Evolutionary conservation across 2,329 filamentous ascomycete species (phyloP), one percentile per base, ranked within the genome.

Genomic region (Ambrosiella xylebori): DNA sequence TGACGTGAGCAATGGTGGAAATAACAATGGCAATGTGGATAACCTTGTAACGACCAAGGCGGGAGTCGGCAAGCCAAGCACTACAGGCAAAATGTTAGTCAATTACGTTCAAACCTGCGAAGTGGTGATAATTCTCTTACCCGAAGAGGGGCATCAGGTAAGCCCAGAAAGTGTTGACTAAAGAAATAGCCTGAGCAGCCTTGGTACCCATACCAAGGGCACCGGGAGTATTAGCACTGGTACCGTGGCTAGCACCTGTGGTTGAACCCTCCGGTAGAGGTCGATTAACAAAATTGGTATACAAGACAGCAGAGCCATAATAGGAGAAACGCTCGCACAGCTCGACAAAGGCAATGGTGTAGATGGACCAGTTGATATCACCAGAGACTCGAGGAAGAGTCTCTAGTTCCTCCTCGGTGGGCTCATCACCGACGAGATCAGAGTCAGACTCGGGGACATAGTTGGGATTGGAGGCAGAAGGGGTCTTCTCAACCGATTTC

Each of bases 251-350:
- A 44, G 76, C 74, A 60, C 80, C 81, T 0, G 78, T 80, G 19
- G 64, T 73, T 4, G 78, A 82, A 13, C 74, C 74, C 0, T 61
- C 56, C 1, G 81, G 80, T 36, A 83, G 69, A 38, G 72, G 70
- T 56, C 76, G 72, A 63, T 79, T 76, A 64, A 84, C 76, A 65
- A 80, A 84, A 69, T 84, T 84, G 66, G 79, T 80, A 78, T 83
- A 86, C 37, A 86, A 73, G 38, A 82, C 76, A 49, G 79, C 77
- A 3, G 81, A 82, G 57, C 85, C 85, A 65, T 88, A 88, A 77
- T 87, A 89, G 12, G 81, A 84, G 70, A 86, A 87, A 54, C 85
- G 81, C 71, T 89, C 85, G 71, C 82, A 86, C 59, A 87, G 71
- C 69, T 89, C 85, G 60, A 85, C 79, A 61, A 87, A 81, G 53